Evolutionary conservation across 2,329 filamentous ascomycete genomes (phyloP).

Genomic region (Seiridium unicorne): DNA sequence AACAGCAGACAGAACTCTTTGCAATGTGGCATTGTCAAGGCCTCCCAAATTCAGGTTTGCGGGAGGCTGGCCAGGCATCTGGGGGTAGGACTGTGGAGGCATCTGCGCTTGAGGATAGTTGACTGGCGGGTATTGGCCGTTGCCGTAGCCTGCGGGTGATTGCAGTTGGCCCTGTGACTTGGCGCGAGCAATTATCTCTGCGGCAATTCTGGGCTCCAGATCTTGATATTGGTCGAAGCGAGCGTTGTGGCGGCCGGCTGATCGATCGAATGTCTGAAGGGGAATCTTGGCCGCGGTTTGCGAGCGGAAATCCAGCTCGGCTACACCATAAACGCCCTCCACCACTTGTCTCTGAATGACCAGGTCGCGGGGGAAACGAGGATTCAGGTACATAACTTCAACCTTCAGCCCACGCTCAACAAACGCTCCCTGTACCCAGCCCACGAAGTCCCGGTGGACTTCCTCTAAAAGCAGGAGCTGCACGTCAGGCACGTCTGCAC

Average conservation of each 20-base stretch:
- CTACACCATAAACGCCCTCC: conserved; percentile 84
- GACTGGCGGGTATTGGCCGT: conserved; percentile 10
- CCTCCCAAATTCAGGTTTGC: neutral
- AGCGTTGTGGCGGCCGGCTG: conserved; percentile 69
- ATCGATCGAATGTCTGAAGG: conserved; percentile 82
- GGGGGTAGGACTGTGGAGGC: neutral
- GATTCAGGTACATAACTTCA: conserved; percentile 77
- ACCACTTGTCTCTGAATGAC: conserved; percentile 84
- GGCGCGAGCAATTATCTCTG: conserved; percentile 74
- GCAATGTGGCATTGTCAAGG: conserved; percentile 28
- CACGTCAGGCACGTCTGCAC: conserved; percentile 80
- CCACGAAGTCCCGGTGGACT: conserved; percentile 75
- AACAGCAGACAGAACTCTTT: conserved; percentile 31
- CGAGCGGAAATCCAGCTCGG: conserved; percentile 69
- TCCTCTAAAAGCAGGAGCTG: conserved; percentile 82
- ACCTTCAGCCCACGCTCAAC: conserved; percentile 68
- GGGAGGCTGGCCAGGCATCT: conserved; percentile 3
- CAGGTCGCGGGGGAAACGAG: conserved; percentile 71
- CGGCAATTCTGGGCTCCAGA: conserved; percentile 74
- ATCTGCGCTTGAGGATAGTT: conserved; percentile 19
- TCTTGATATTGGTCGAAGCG: conserved; percentile 86
- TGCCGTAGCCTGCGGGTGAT: conserved; percentile 23
- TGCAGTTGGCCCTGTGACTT: conserved; percentile 44
- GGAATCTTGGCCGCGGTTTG: conserved; percentile 73
- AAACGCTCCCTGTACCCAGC: conserved; percentile 79